Evolutionary conservation across 2,329 filamentous ascomycete genomes (phyloP).

Genomic region (Setomelanomma holmii): DNA sequence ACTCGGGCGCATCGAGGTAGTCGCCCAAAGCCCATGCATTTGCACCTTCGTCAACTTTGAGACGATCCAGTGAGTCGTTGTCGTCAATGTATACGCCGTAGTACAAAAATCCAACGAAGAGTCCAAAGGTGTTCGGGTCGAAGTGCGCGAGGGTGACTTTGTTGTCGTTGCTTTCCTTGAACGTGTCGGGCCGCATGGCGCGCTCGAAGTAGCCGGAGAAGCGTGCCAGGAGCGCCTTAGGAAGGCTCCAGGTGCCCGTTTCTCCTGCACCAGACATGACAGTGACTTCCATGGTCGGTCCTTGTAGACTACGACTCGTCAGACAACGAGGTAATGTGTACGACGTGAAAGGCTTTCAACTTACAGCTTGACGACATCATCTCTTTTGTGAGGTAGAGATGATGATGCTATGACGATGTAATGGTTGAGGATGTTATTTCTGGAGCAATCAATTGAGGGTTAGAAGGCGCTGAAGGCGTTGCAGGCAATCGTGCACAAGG

Average conservation of each 20-base stretch:
- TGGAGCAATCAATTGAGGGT: no score
- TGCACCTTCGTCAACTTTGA: background rate
- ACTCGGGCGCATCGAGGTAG: constrained; percentile 8
- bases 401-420: no score
- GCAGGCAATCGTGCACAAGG: no score
- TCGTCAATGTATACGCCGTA: constrained; percentile 1
- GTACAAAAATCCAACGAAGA: constrained; percentile 13
- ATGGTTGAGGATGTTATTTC: background rate
- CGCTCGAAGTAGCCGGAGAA: background rate
- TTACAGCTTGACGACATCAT: background rate
- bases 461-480: no score
- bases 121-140: constrained; percentile 7
- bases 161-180: background rate
- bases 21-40: constrained; percentile 18
- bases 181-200: background rate
- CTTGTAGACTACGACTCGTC: background rate
- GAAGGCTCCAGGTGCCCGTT: background rate
- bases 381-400: no score
- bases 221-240: background rate
- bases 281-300: background rate
- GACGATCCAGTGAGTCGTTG: background rate
- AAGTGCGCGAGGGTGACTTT: background rate
- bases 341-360: background rate
- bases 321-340: background rate
- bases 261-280: background rate